Evolutionary conservation across 2,329 filamentous ascomycete species (phyloP), one percentile per base, ranked within the genome.

Genomic region (Aspergillus persii): DNA sequence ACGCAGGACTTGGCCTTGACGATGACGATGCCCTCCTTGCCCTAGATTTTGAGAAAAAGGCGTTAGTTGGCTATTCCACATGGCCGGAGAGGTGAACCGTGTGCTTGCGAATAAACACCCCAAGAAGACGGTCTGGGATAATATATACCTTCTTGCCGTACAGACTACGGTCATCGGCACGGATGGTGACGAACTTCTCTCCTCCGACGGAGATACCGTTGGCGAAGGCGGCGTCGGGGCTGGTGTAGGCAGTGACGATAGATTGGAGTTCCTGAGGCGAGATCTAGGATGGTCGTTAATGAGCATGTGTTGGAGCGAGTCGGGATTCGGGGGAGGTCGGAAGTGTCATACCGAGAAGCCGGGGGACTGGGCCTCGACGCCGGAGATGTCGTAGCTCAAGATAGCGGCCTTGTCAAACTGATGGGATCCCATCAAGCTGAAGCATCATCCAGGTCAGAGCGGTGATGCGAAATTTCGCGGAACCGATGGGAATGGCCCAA

Each of bases 1-100:
- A 98, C 88, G 68, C 92, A 91, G 80, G 96, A 89, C 72, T 84
- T 88, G 71, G 94, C 96, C 84, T 96, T 96, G 79, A 88, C 88
- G 69, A 95, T 86, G 73, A 89, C 83, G 71, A 96, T 79, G 66
- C 95, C 95, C 74, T 89, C 86, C 75, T 89, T 91, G 69, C 90
- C 92, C 88, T 91, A 63, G 64, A 66, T 23, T 30, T 46, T 49
- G 27, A 31, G 15, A 30, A 23, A 23, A 23, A 23, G 50, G 39
- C 23, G n/a, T 60, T 52, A 57, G 55, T 50, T 7, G 58, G 46
- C 11, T 31, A 26, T 7, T 30, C 8, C 15, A 49, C 11, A 50
- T 48, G 4, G 36, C 15, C 15, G 12, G 36, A 23, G 18, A 23
- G 18, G 2, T 23, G 18, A 23, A 23, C 18, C 18, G 18, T 23